These are phyloP conservation scores for Candida stauntonica DNA, from an alignment of 805 yeast species.

Conservation along the genomic window DNA sequence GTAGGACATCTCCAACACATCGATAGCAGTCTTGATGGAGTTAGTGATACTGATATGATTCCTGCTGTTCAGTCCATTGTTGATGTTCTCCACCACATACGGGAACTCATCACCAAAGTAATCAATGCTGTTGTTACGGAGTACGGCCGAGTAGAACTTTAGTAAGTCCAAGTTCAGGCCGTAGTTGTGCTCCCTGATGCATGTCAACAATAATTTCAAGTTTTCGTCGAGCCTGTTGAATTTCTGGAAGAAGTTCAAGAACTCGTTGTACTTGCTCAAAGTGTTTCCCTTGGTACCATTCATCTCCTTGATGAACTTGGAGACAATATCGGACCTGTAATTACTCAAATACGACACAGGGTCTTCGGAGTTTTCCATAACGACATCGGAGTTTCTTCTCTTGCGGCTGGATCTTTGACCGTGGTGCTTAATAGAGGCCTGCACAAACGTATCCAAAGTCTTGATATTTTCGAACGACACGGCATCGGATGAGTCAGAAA, in stretches of 20 bases:
- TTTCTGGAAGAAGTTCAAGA: slow-evolving; percentile 25
- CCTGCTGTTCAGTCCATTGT: slow-evolving; percentile 30
- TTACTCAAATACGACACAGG: slow-evolving; percentile 21
- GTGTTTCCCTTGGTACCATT: slow-evolving; percentile 24
- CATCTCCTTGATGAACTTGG: slow-evolving; percentile 25
- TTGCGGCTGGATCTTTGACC: slow-evolving; percentile 25
- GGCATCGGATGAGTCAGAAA: slow-evolving; percentile 42
- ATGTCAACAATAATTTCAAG: slow-evolving; percentile 18
- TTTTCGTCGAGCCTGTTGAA: slow-evolving; percentile 22
- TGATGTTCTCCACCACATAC: slow-evolving; percentile 26
- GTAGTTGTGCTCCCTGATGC: slow-evolving; percentile 24
- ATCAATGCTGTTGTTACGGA: slow-evolving; percentile 30
- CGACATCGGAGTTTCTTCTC: slow-evolving; percentile 36
- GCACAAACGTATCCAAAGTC: slow-evolving; percentile 39
- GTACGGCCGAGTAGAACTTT: slow-evolving; percentile 33
- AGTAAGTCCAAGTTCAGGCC: slow-evolving; percentile 31
- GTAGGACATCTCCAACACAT: slow-evolving; percentile 24
- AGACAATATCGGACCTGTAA: slow-evolving; percentile 20
- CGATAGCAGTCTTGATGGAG: slow-evolving; percentile 31
- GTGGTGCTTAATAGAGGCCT: slow-evolving; percentile 20
- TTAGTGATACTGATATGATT: slow-evolving; percentile 33
- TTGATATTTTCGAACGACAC: slow-evolving; percentile 49
- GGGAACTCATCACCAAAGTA: slow-evolving; percentile 29
- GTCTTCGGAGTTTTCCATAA: slow-evolving; percentile 32
- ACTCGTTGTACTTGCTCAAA: slow-evolving; percentile 21